Evolutionary conservation across 1,139 yeast species (phyloP).

Genomic region (Arxiozyma slooffiae): DNA sequence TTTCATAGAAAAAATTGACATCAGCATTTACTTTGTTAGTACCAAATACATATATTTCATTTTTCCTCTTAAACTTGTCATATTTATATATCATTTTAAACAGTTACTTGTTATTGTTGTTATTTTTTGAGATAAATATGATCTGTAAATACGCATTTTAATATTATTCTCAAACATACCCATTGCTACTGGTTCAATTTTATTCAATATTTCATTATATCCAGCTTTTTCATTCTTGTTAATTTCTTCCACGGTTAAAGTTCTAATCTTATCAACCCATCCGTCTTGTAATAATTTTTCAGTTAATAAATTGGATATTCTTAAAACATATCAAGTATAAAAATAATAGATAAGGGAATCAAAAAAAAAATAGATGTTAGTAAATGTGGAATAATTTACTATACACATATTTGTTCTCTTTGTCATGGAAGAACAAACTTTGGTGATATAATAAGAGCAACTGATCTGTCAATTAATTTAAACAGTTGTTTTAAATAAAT

Average conservation of each 20-base stretch:
- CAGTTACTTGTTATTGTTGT: neutral
- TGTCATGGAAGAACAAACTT: neutral
- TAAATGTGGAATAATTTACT: neutral
- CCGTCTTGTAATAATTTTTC: slow-evolving; percentile 65
- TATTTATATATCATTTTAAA: too few relatives aligned
- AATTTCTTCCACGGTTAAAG: slow-evolving; percentile 41
- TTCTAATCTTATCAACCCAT: slow-evolving; percentile 72
- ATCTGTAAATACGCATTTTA: neutral
- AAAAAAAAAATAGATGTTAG: neutral
- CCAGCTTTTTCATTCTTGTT: slow-evolving; percentile 35
- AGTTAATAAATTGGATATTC: slow-evolving; percentile 50
- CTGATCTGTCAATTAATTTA: neutral
- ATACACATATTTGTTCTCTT: neutral
- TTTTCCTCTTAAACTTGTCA: neutral
- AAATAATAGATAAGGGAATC: neutral
- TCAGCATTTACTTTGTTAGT: neutral
- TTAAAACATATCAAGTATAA: slow-evolving; percentile 5
- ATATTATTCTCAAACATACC: slow-evolving; percentile 31
- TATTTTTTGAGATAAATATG: neutral
- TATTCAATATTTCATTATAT: slow-evolving; percentile 44
- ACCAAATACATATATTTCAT: neutral
- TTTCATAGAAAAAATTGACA: too few relatives aligned
- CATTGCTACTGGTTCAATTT: slow-evolving; percentile 55
- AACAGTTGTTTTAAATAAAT: too few relatives aligned
- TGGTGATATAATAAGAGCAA: neutral